These are phyloP conservation scores for Geotrichum restrictum DNA, from an alignment of 1,139 yeast genomes.

Conservation along the genomic window DNA sequence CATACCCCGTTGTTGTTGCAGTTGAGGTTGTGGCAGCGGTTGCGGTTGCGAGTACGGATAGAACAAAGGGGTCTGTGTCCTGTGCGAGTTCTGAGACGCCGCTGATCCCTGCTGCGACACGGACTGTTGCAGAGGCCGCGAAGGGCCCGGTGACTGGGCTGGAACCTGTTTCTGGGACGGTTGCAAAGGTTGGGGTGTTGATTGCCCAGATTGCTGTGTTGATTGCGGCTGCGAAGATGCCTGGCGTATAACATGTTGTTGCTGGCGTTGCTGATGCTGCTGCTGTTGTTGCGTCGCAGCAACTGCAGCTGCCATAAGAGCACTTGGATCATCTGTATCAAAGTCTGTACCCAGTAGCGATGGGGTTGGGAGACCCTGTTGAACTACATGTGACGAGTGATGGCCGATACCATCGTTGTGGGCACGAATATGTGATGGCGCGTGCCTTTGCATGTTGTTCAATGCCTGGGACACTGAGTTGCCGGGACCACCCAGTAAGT, in stretches of 20 bases:
- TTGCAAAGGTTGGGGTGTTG: not conserved
- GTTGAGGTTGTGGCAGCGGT: constrained; percentile 27
- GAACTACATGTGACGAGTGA: constrained; percentile 4
- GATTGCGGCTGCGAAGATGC: not conserved
- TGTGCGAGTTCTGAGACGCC: not conserved
- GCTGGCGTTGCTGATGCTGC: constrained; percentile 18
- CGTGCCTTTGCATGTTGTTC: not conserved
- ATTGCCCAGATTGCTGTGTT: not conserved
- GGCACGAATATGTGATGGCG: constrained; percentile 6
- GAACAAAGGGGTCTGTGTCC: not conserved
- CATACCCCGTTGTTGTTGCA: constrained; percentile 10
- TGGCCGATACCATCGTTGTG: constrained; percentile 3
- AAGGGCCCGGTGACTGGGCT: not conserved
- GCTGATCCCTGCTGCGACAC: not conserved
- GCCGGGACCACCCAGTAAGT: not conserved
- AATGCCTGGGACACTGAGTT: not conserved
- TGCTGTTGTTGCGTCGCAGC: constrained; percentile 13
- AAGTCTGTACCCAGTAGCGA: constrained; percentile 7
- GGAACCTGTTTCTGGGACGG: not conserved
- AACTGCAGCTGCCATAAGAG: constrained; percentile 14
- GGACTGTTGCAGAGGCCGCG: not conserved
- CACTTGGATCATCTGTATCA: constrained; percentile 12
- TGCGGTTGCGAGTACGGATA: constrained; percentile 20
- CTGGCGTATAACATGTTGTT: not conserved
- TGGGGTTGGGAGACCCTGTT: not conserved